These are phyloP conservation scores for Teratosphaeria destructans DNA, from an alignment of 2,329 filamentous ascomycete species.

Conservation along the genomic window DNA sequence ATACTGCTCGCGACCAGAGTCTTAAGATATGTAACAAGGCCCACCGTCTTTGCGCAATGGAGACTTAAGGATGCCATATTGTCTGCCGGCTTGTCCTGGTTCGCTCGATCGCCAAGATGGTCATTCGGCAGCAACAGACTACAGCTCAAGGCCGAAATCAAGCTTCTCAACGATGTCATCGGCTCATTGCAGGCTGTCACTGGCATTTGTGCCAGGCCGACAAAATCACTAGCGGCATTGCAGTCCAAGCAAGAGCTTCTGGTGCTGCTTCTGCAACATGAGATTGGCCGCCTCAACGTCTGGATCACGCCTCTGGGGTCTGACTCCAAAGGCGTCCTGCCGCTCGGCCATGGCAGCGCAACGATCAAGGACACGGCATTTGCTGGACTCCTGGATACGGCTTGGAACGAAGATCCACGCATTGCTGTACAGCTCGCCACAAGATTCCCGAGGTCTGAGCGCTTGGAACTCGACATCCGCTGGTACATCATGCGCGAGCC, in stretches of 20 bases:
- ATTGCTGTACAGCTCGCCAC: constrained; percentile 77
- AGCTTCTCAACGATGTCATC: constrained; percentile 66
- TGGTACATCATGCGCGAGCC: constrained; percentile 73
- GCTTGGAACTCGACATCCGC: constrained; percentile 64
- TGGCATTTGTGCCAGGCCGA: constrained; percentile 42
- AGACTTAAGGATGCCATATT: constrained; percentile 81
- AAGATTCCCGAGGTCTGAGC: constrained; percentile 62
- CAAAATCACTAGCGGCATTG: constrained; percentile 52
- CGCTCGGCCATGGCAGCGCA: constrained; percentile 20
- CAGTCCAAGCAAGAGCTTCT: constrained; percentile 77
- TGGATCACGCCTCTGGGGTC: constrained; percentile 79
- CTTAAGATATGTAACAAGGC: constrained; percentile 56
- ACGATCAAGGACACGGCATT: constrained; percentile 31
- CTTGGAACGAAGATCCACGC: constrained; percentile 76
- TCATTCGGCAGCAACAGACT: constrained; percentile 90
- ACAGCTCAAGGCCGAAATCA: constrained; percentile 86
- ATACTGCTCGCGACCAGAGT: constrained; percentile 73
- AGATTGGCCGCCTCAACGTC: constrained; percentile 71
- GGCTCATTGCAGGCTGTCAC: constrained; percentile 54
- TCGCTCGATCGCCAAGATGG: constrained; percentile 71
- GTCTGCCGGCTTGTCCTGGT: constrained; percentile 82
- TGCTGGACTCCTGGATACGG: constrained; percentile 56
- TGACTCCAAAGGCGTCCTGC: constrained; percentile 29
- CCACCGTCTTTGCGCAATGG: constrained; percentile 60
- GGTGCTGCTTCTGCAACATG: constrained; percentile 68